phyloP scores from a whole-genome alignment of 768 basidiomycete species.

The Tylopilus felleus region DNA sequence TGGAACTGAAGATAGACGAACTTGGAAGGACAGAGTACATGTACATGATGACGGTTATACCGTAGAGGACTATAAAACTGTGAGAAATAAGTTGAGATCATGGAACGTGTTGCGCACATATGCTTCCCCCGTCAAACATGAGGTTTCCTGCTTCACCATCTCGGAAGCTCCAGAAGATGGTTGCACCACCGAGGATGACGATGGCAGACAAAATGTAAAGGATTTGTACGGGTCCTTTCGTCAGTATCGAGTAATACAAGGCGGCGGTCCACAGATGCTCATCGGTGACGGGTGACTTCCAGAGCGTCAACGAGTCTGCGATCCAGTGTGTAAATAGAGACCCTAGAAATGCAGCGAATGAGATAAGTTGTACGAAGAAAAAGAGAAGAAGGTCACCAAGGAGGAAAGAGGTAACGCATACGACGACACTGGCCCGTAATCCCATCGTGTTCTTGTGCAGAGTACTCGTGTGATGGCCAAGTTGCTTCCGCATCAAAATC shows the following conservation, averaged over 20 bases:
- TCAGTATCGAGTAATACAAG: conserved; percentile 74
- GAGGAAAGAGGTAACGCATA: conserved; percentile 76
- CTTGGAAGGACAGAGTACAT: conserved; percentile 76
- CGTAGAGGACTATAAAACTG: conserved; percentile 63
- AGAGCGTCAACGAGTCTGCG: conserved; percentile 86
- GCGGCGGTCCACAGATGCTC: conserved; percentile 81
- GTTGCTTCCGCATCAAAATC: conserved; percentile 14
- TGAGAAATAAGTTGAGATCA: background rate
- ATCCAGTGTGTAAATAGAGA: conserved; percentile 88
- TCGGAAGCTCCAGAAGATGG: conserved; percentile 73
- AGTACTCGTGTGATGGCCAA: conserved; percentile 8
- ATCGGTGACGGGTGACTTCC: conserved; percentile 87
- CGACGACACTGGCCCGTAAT: conserved; percentile 68
- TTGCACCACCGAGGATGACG: conserved; percentile 55
- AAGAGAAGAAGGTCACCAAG: conserved; percentile 48
- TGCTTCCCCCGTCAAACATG: conserved; percentile 90
- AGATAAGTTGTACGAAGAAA: background rate
- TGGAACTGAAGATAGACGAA: conserved; percentile 35
- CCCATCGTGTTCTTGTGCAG: conserved; percentile 45
- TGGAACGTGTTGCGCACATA: conserved; percentile 52
- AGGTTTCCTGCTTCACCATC: conserved; percentile 79
- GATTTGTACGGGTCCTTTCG: conserved; percentile 56
- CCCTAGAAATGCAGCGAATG: conserved; percentile 40
- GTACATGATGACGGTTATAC: conserved; percentile 69
- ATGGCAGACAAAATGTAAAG: conserved; percentile 57